A percentile compares a stretch with the other conserved stretches of the same genome.
phyloP scores from a whole-genome alignment of 768 basidiomycete species.

The Holtermannia corniformis region DNA sequence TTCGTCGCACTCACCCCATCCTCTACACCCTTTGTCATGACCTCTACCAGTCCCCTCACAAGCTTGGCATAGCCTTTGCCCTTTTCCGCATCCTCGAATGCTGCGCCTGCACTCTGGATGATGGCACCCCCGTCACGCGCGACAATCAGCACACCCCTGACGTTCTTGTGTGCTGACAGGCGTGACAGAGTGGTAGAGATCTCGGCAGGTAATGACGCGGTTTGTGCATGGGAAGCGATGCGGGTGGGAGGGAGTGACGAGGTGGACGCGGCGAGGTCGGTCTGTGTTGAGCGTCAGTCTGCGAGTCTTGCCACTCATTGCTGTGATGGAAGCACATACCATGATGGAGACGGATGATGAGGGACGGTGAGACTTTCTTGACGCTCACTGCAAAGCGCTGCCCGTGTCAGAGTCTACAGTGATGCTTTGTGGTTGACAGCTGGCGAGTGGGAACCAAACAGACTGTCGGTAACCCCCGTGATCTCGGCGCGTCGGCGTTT shows the following conservation, averaged over 20 bases:
- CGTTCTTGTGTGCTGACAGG: constrained; percentile 70
- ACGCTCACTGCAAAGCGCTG: too few relatives aligned
- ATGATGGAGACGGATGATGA: too few relatives aligned
- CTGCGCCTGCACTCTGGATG: constrained; percentile 54
- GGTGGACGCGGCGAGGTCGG: not conserved
- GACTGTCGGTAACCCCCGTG: too few relatives aligned
- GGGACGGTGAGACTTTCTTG: too few relatives aligned
- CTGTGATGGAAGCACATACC: too few relatives aligned
- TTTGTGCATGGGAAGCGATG: not conserved
- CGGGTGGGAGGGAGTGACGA: not conserved
- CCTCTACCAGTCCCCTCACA: constrained; percentile 56
- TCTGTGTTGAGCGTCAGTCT: too few relatives aligned
- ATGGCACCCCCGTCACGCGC: constrained; percentile 52
- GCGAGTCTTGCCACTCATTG: too few relatives aligned
- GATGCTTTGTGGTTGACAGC: too few relatives aligned
- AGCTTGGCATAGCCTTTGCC: constrained; percentile 35
- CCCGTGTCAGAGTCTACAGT: too few relatives aligned
- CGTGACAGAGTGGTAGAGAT: constrained; percentile 68
- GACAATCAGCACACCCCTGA: constrained; percentile 76
- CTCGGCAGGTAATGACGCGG: constrained; percentile 54
- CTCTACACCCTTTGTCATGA: constrained; percentile 64
- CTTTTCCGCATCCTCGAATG: constrained; percentile 34
- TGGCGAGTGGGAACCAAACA: too few relatives aligned
- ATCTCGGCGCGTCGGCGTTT: too few relatives aligned
- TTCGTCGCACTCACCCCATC: constrained; percentile 47